Base-by-base conservation (phyloP, 148 eudicot genomes). In the Simmondsia chinensis region DNA sequence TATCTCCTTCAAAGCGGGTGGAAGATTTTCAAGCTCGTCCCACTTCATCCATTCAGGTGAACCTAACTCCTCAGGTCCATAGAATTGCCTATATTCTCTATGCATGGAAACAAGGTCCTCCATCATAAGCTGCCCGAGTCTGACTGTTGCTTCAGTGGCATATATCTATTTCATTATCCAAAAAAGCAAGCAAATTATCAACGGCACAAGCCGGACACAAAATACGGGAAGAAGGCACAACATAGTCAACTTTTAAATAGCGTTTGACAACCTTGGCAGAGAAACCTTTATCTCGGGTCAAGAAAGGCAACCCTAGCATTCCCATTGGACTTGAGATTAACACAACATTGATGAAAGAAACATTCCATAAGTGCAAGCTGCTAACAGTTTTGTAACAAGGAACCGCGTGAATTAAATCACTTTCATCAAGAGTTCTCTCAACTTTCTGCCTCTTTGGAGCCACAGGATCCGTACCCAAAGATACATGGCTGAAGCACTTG, bases 291-390 rank as follows among this genome's bases (percentile, higher is more conserved):
- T 33, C 19, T 23, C 84, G 74, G 11, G 94, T 83, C 24, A 83
- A 71, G 65, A 74, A 88, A 4, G 96, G 96, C 53, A 83, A 62
- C 17, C 91, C 96, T 48, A 88, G 74, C 87, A 88, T 88, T 25
- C 91, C 96, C 89, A 66, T 77, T 25, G 94, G 79, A 50, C 81
- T 80, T 16, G 91, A 72, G 35, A 88, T 80, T 59, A 88, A 45
- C 33, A 87, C 83, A 27, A 65, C 55, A 56, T 83, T 73, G 53
- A 83, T 64, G 43, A 67, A 80, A 20, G 85, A 54, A 63, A 55
- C 32, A 73, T 77, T 63, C 83, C 76, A 77, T 5, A 68, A 46
- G 29, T 65, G 70, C 62, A 83, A 63, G 65, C 24, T 75, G 40
- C 60, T 59, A 10, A 77, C 79, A 46, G 80, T 75, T 64, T 67